These are phyloP conservation scores for Cordyceps militaris DNA, from an alignment of 2,329 filamentous ascomycete genomes.

Conservation along the genomic window DNA sequence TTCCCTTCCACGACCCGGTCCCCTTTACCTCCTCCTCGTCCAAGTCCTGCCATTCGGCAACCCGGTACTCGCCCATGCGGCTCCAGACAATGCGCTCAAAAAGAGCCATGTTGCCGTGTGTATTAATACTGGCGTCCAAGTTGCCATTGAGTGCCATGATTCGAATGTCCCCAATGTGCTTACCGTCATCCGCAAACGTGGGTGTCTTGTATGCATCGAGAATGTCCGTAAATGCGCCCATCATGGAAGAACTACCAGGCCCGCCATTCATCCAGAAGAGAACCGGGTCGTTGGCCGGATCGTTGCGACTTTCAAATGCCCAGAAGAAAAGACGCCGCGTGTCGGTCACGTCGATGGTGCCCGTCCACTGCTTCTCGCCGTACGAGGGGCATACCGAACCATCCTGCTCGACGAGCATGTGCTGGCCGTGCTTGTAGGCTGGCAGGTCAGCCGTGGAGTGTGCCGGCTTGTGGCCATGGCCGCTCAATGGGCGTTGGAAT, in stretches of 20 bases:
- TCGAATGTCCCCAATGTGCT: constrained; percentile 15
- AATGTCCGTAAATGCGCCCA: constrained; percentile 13
- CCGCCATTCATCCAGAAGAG: constrained; percentile 41
- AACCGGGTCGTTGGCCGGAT: constrained; percentile 25
- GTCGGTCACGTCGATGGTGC: constrained; percentile 18
- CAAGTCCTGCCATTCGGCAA: constrained; percentile 20
- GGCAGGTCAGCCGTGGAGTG: background rate
- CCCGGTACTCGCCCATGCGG: constrained; percentile 34
- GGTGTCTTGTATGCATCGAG: constrained; percentile 15
- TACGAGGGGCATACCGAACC: constrained; percentile 13
- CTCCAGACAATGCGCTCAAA: constrained; percentile 35
- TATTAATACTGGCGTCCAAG: constrained; percentile 18
- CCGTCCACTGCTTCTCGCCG: constrained; percentile 18
- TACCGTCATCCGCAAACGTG: constrained; percentile 1
- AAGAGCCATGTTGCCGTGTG: constrained; percentile 26
- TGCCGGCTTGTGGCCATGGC: background rate
- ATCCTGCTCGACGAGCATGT: constrained; percentile 13
- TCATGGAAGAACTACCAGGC: constrained; percentile 15
- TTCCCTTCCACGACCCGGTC: constrained; percentile 17
- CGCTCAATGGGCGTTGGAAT: background rate
- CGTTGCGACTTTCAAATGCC: constrained; percentile 21
- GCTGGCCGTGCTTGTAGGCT: constrained; percentile 13
- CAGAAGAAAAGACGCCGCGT: constrained; percentile 20
- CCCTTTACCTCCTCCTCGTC: constrained; percentile 5
- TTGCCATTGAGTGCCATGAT: constrained; percentile 21